Evolutionary conservation across 164 flowering plant genomes (phyloP).

Genomic region (Stephania yunnanensis): DNA sequence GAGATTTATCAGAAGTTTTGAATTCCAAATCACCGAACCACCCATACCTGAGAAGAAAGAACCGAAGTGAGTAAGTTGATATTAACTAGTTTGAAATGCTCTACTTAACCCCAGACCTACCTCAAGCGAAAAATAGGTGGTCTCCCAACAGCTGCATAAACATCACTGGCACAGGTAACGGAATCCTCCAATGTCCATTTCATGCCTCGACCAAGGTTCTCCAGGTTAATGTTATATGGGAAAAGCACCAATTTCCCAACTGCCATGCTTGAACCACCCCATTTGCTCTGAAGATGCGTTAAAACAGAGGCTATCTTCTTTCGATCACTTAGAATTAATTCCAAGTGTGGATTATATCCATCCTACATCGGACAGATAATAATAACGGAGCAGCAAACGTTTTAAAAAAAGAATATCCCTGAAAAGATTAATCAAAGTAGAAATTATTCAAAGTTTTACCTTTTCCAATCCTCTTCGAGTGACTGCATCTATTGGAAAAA

Average conservation of each 20-base stretch:
- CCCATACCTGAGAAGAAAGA: conserved; percentile 50
- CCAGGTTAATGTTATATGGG: conserved; percentile 28
- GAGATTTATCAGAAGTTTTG: conserved; percentile 11
- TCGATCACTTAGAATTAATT: conserved; percentile 50
- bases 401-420: background rate
- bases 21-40: conserved; percentile 40
- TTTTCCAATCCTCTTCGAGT: conserved; percentile 61
- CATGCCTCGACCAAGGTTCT: conserved; percentile 19
- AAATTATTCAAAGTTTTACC: conserved; percentile 29
- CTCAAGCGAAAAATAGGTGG: conserved; percentile 69
- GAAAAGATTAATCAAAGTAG: background rate
- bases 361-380: conserved; percentile 33
- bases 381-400: conserved; percentile 2
- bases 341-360: conserved; percentile 68
- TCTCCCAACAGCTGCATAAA: conserved; percentile 44
- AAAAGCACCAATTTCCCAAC: conserved; percentile 47
- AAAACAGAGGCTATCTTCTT: conserved; percentile 78
- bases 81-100: background rate
- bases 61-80: conserved; percentile 15
- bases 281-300: conserved; percentile 57
- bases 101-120: conserved; percentile 21
- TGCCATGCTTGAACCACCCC: conserved; percentile 56
- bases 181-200: conserved; percentile 52
- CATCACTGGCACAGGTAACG: conserved; percentile 43
- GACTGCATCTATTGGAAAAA: conserved; percentile 56